Conservation (phyloP, 2,329 filamentous ascomycete species). For the Fusarium sp. region DNA sequence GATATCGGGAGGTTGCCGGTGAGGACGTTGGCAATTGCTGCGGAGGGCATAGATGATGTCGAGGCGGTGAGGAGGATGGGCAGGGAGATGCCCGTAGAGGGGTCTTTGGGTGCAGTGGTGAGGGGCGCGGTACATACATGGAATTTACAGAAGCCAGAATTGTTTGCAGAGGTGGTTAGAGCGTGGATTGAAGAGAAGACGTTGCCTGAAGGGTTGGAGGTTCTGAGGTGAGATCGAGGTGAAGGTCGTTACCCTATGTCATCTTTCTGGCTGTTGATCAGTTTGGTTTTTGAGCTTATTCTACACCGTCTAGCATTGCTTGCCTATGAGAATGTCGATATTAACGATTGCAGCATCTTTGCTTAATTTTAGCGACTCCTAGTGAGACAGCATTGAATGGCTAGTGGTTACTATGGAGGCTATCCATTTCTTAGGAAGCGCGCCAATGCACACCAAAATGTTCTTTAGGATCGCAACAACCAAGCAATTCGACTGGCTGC, state of each 20-base stretch:
- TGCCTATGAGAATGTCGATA: slow-evolving; percentile 20
- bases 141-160: slow-evolving; percentile 58
- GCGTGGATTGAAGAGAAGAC: slow-evolving; percentile 54
- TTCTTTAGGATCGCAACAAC: slow-evolving; percentile 7
- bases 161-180: slow-evolving; percentile 57
- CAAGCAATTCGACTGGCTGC: neutral
- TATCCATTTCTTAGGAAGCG: slow-evolving; percentile 1
- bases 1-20: slow-evolving; percentile 48
- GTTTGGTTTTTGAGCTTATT: neutral
- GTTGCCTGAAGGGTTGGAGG: slow-evolving; percentile 50
- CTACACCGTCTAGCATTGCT: neutral
- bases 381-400: slow-evolving; percentile 6
- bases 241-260: slow-evolving; percentile 19
- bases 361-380: slow-evolving; percentile 9
- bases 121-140: slow-evolving; percentile 58
- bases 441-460: slow-evolving; percentile 21
- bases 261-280: neutral
- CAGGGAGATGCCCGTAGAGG: slow-evolving; percentile 44
- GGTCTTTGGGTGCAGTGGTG: slow-evolving; percentile 53
- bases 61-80: slow-evolving; percentile 52
- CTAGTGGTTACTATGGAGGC: neutral
- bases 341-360: slow-evolving; percentile 15
- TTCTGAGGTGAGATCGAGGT: slow-evolving; percentile 19
- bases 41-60: slow-evolving; percentile 54
- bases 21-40: slow-evolving; percentile 51